phyloP scores from a whole-genome alignment of 2,329 filamentous ascomycete genomes.

The Neonectria hederae region DNA sequence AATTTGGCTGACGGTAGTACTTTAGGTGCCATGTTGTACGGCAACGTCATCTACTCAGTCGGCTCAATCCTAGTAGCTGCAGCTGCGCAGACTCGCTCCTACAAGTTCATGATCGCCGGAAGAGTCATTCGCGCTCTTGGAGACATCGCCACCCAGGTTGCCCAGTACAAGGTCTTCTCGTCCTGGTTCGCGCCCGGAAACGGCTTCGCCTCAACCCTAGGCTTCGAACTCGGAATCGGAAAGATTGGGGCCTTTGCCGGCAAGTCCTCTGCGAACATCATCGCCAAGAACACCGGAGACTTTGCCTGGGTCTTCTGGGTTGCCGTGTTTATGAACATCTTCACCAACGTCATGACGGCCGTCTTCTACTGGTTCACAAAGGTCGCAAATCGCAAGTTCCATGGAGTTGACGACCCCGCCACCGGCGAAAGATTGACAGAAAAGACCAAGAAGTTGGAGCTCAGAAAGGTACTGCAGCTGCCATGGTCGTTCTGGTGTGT shows the following conservation, averaged over 20 bases:
- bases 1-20: background rate
- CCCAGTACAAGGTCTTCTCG: constrained; percentile 71
- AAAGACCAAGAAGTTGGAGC: constrained; percentile 64
- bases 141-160: constrained; percentile 69
- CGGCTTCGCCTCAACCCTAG: constrained; percentile 69
- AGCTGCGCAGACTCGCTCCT: constrained; percentile 62
- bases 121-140: constrained; percentile 64
- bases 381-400: constrained; percentile 17
- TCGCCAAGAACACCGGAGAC: constrained; percentile 63
- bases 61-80: constrained; percentile 67
- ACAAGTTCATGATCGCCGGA: constrained; percentile 67
- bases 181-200: constrained; percentile 69
- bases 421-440: constrained; percentile 67
- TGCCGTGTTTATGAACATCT: constrained; percentile 69
- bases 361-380: constrained; percentile 63
- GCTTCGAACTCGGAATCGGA: constrained; percentile 67
- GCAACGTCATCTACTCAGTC: constrained; percentile 64
- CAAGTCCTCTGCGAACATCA: constrained; percentile 66
- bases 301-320: constrained; percentile 71
- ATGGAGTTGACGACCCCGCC: constrained; percentile 49
- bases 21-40: constrained; percentile 62
- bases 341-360: constrained; percentile 63
- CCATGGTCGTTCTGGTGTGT: constrained; percentile 69
- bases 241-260: constrained; percentile 69
- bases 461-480: constrained; percentile 61